These are phyloP conservation scores for Cerioporus squamosus DNA, from an alignment of 1,284 basidiomycete genomes.

Conservation along the genomic window DNA sequence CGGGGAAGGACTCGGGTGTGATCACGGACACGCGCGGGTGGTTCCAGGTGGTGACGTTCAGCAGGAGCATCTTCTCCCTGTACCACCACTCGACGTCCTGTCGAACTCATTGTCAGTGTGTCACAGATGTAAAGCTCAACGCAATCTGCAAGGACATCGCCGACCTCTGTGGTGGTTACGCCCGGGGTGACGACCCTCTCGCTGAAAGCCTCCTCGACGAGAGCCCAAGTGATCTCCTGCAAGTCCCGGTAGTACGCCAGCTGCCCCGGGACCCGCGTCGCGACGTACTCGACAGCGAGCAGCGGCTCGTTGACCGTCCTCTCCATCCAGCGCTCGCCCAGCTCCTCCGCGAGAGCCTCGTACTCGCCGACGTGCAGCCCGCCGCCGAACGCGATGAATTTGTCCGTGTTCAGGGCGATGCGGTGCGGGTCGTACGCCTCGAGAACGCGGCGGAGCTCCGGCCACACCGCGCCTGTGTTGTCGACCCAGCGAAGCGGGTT, in stretches of 20 bases:
- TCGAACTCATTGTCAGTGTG: background rate
- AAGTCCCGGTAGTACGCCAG: slow-evolving; percentile 47
- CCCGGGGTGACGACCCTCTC: slow-evolving; percentile 45
- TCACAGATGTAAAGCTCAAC: no score
- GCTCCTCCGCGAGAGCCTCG: slow-evolving; percentile 40
- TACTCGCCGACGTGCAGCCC: slow-evolving; percentile 56
- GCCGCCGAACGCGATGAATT: slow-evolving; percentile 52
- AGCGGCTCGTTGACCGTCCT: slow-evolving; percentile 46
- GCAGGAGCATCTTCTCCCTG: slow-evolving; percentile 52
- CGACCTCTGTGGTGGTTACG: slow-evolving; percentile 49
- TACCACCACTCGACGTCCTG: slow-evolving; percentile 62
- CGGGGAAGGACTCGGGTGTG: slow-evolving; percentile 47
- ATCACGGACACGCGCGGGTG: slow-evolving; percentile 55
- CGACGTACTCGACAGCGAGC: slow-evolving; percentile 55
- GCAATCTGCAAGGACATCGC: no score
- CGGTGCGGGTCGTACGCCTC: slow-evolving; percentile 40
- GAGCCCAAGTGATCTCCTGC: slow-evolving; percentile 56
- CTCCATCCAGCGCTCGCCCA: slow-evolving; percentile 47
- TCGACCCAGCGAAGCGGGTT: slow-evolving; percentile 55
- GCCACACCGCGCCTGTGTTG: slow-evolving; percentile 55
- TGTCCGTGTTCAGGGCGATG: slow-evolving; percentile 53
- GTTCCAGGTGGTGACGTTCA: slow-evolving; percentile 56
- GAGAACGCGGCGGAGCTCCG: slow-evolving; percentile 43
- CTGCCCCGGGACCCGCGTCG: slow-evolving; percentile 46
- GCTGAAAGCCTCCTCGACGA: slow-evolving; percentile 58